Percentiles rank a stretch among this genome's conserved stretches.
Conservation (phyloP, 2,329 filamentous ascomycete genomes). For the Xylaria sp. region DNA sequence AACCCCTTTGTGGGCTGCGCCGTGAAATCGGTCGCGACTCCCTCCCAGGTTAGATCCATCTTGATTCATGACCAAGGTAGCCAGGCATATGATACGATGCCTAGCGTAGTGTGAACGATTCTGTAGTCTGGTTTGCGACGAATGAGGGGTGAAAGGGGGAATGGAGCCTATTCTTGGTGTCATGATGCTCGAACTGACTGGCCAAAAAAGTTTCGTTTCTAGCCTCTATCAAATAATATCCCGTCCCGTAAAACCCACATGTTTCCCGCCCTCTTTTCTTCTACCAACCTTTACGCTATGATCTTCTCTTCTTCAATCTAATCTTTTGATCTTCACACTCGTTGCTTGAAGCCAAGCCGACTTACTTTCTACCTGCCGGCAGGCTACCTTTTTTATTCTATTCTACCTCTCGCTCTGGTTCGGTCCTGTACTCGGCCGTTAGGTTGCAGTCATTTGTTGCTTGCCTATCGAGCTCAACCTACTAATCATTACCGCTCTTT, state of each 20-base stretch:
- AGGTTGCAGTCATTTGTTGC: constrained; percentile 17
- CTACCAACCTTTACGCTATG: constrained; percentile 17
- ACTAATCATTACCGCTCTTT: constrained; percentile 27
- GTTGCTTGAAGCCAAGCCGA: constrained; percentile 36
- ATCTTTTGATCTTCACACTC: constrained; percentile 24
- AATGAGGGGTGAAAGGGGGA: constrained; percentile 1
- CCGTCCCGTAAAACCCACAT: constrained; percentile 23
- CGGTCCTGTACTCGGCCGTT: constrained; percentile 26
- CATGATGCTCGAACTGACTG: constrained; percentile 3
- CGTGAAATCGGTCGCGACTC: constrained; percentile 3
- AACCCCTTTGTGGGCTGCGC: constrained; percentile 1
- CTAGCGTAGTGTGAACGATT: neutral
- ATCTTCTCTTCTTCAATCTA: constrained; percentile 30
- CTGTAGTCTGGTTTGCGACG: neutral
- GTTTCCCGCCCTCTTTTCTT: constrained; percentile 29
- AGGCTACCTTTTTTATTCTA: constrained; percentile 36
- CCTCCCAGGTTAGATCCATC: neutral
- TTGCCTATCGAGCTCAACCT: neutral
- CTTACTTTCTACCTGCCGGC: constrained; percentile 42
- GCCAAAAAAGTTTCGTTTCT: constrained; percentile 23
- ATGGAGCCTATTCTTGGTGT: neutral
- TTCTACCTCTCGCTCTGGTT: constrained; percentile 29
- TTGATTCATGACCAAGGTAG: constrained; percentile 6
- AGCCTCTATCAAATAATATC: constrained; percentile 8
- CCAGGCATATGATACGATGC: constrained; percentile 8